Evolutionary conservation across 805 yeast species (phyloP).

Genomic region (Sugiyamaella floridensis): DNA sequence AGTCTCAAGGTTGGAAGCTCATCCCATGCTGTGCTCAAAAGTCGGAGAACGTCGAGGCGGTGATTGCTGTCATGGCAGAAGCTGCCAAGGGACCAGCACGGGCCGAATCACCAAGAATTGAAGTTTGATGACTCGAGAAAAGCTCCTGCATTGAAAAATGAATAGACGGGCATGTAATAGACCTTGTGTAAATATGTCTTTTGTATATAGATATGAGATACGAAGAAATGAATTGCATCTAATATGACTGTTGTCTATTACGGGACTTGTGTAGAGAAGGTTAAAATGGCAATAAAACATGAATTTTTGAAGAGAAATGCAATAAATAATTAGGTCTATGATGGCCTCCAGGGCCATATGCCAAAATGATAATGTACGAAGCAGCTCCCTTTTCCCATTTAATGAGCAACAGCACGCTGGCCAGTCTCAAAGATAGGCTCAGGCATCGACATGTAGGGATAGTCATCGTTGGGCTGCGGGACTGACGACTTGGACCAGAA

Average conservation of each 20-base stretch:
- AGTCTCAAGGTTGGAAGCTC: constrained; percentile 49
- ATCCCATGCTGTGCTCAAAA: constrained; percentile 80
- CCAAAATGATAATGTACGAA: too few relatives aligned
- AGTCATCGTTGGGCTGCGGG: not conserved
- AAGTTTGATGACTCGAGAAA: too few relatives aligned
- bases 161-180: not conserved
- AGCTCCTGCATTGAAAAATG: too few relatives aligned
- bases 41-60: constrained; percentile 62
- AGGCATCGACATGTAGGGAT: not conserved
- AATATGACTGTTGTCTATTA: too few relatives aligned
- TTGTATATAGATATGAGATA: not conserved
- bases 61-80: constrained; percentile 62
- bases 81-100: constrained; percentile 7
- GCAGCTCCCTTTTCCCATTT: too few relatives aligned
- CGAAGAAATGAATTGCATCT: not conserved
- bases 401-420: too few relatives aligned
- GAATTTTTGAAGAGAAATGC: not conserved
- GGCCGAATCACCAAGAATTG: not conserved
- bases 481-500: not conserved
- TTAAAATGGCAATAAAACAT: too few relatives aligned
- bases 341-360: too few relatives aligned
- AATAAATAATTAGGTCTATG: not conserved
- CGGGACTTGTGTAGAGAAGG: not conserved
- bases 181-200: not conserved
- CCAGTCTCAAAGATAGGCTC: not conserved